Evolutionary conservation across 2,329 filamentous ascomycete genomes (phyloP), one percentile per base, ranked within the genome.

Genomic region (Elsinoe arachidis): DNA sequence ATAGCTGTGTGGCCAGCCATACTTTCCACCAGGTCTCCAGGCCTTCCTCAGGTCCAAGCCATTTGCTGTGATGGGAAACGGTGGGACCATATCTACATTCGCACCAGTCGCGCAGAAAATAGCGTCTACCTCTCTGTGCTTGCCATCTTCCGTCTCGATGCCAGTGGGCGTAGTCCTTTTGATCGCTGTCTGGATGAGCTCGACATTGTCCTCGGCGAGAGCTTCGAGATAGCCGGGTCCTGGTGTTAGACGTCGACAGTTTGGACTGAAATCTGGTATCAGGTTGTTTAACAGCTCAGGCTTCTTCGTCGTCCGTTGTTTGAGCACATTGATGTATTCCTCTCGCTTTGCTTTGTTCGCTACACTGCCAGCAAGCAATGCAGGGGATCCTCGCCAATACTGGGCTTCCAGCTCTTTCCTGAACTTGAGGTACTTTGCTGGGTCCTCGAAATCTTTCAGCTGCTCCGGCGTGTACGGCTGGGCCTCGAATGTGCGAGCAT

Each of bases 1-100:
- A 62, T 88, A 89, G 0, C 80, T 85, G 65, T 86, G 83, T 0
- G 86, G 85, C 59, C 82, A 86, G 0, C 83, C 84, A 60, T 77
- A 77, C 17, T 74, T 70, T 0, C 80, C 80, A 38, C 75, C 78
- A 1, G 74, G 73, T 12, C 73, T 74, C 85, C 85, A 88, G 1
- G 79, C 73, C 7, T 74, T 68, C 10, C 73, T 70, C 1, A 88
- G 71, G 57, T 84, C 76, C 7, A 76, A 68, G 2, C 78, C 81
- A 49, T 76, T 69, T 1, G 80, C 78, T 21, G 74, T 72, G 61
- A 88, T 80, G 0, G 81, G 73, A 61, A 88, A 88, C 0, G 78
- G 68, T 3, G 68, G 68, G n/a, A 64, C 64, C 58, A 68, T 67
- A 55, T 68, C 61, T 3, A 66, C 63, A 23, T 69, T 68, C 15